Percentiles rank a stretch among this genome's conserved stretches.
phyloP scores from a whole-genome alignment of 2,329 filamentous ascomycete genomes.

The Fusarium veterinarium region DNA sequence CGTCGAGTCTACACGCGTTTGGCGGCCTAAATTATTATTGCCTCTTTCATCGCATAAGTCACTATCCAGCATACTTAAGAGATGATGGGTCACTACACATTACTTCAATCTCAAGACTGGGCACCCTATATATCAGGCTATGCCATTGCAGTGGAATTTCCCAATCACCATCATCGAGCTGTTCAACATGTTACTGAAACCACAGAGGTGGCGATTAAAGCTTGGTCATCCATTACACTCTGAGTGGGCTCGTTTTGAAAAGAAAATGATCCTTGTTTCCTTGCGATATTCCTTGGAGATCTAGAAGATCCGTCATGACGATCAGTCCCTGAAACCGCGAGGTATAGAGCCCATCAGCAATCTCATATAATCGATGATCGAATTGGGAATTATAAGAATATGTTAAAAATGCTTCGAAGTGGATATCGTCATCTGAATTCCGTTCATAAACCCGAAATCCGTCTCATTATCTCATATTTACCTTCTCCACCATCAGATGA shows the following conservation, averaged over 20 bases:
- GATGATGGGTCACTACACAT: no score
- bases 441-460: neutral
- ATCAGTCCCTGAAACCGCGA: neutral
- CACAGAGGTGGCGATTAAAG: neutral
- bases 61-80: no score
- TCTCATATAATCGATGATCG: neutral
- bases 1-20: neutral
- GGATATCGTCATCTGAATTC: fast-evolving
- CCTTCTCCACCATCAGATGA: neutral
- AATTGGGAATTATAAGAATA: fast-evolving
- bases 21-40: no score
- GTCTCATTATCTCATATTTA: neutral
- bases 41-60: no score
- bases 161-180: no score
- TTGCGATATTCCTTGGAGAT: neutral
- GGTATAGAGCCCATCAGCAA: fast-evolving
- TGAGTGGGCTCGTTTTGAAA: neutral
- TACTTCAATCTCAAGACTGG: no score
- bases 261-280: neutral
- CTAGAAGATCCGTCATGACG: fast-evolving
- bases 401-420: fast-evolving
- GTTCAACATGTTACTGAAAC: neutral
- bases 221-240: neutral
- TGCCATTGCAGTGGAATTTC: no score
- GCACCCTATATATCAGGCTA: no score